Base-by-base conservation (phyloP, 176 grass and related monocot genomes). In the Avena insularis region DNA sequence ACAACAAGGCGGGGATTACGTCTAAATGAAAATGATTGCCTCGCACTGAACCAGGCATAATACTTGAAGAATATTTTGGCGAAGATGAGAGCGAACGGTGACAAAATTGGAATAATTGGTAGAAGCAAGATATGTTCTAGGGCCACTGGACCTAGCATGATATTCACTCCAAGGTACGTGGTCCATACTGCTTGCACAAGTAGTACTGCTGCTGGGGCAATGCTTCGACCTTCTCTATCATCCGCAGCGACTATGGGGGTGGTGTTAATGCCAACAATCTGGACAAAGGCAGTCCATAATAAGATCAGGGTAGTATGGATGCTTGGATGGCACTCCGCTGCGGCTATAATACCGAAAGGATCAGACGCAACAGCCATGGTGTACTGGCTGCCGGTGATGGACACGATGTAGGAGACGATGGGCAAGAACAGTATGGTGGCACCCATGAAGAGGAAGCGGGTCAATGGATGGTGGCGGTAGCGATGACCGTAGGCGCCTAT, bases 361-460 rank as follows among this genome's bases (percentile, higher is more conserved):
- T 43, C 6, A 54, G 33, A 13, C 27, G 12, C 0, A 7, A 3
- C 4, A 1, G 0, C 2, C 5, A 12, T 1, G 19, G 43, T 25
- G 8, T 2, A 20, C 49, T 59, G 4, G 12, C 12, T 20, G 8
- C 33, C 53, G 11, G 12, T 12, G 9, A 4, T 2, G 10, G 85
- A 72, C 12, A 62, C 25, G 2, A 87, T 46, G 4, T 62, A 81
- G 13, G 67, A 81, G 40, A 87, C 23, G 78, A 75, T 43, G 45
- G 85, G 78, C 20, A 86, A 46, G 84, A 86, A 86, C 53, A 86
- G 9, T 15, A 17, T 48, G 9, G 3, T 79, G 16, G 76, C 76
- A 15, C 53, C 65, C 0, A n/a, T 15, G 4, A 48, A 86, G 65
- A 86, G 12, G 12, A 59, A 80, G 21, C 65, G 55, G 38, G 53